Evolutionary conservation across 352 stramenopile species (phyloP).

Genomic region (Globisporangium irregulare): DNA sequence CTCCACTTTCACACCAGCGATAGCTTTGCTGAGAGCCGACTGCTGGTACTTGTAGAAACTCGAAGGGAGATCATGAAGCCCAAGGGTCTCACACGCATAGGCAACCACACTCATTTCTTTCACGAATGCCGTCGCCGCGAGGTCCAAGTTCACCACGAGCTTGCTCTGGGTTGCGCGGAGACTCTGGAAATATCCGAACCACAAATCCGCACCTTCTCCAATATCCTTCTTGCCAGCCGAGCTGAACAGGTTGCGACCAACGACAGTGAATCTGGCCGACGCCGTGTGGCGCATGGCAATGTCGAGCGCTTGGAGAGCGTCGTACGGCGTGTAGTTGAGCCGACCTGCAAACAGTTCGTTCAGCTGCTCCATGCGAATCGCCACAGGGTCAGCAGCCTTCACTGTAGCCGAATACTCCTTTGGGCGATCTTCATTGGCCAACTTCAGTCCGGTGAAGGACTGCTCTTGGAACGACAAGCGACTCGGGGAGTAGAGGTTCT

Average conservation of each 20-base stretch:
- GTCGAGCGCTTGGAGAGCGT: constrained; percentile 70
- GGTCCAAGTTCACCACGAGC: constrained; percentile 68
- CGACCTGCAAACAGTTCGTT: constrained; percentile 45
- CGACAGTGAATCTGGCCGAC: constrained; percentile 44
- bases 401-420: constrained; percentile 48
- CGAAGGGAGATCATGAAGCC: constrained; percentile 26
- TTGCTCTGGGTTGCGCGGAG: constrained; percentile 60
- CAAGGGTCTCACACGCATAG: constrained; percentile 37
- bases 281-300: constrained; percentile 62
- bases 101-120: constrained; percentile 53
- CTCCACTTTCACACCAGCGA: constrained; percentile 62
- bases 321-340: constrained; percentile 73
- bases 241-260: constrained; percentile 61
- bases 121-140: constrained; percentile 71
- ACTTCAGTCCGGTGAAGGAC: constrained; percentile 32
- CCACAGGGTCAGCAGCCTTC: constrained; percentile 52
- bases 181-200: constrained; percentile 77
- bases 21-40: constrained; percentile 46
- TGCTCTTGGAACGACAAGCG: constrained; percentile 44
- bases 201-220: constrained; percentile 60
- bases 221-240: constrained; percentile 36
- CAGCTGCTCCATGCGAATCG: constrained; percentile 64
- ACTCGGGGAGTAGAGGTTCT: constrained; percentile 53
- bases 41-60: constrained; percentile 42
- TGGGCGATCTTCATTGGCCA: constrained; percentile 41